These are phyloP conservation scores for Lachnellula willkommii DNA, from an alignment of 2,329 filamentous ascomycete species.

Conservation along the genomic window DNA sequence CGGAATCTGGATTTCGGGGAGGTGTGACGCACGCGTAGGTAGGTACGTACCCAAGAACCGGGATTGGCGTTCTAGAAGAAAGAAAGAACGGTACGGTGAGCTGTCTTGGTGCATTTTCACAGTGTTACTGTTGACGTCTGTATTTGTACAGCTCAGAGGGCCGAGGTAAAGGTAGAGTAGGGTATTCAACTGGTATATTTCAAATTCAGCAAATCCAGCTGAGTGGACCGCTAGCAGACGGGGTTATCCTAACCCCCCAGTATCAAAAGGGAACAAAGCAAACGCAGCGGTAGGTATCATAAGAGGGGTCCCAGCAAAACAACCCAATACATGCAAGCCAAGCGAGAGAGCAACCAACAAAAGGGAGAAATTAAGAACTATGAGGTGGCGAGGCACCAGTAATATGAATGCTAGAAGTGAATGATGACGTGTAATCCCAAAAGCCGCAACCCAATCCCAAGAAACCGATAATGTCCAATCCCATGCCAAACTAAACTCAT, in stretches of 20 bases:
- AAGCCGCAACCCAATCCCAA: no score
- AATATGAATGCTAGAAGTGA: conserved; percentile 3
- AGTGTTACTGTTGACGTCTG: no score
- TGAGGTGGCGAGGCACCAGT: not conserved
- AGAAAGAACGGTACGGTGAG: no score
- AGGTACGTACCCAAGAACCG: no score
- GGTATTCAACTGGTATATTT: conserved; percentile 2
- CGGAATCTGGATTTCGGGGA: no score
- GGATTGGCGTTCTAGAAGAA: no score
- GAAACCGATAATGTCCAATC: not conserved
- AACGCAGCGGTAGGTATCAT: conserved; percentile 12
- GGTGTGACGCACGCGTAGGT: no score
- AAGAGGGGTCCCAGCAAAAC: not conserved
- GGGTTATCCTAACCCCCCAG: not conserved
- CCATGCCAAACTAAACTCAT: conserved; percentile 17
- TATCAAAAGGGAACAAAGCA: not conserved
- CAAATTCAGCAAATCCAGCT: not conserved
- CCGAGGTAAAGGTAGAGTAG: not conserved
- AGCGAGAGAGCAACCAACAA: not conserved
- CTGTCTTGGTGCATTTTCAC: no score
- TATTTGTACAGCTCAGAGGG: no score
- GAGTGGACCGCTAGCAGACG: not conserved
- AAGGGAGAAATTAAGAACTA: not conserved
- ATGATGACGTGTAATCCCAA: not conserved
- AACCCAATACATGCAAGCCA: not conserved